Percentiles rank a stretch among this genome's conserved stretches.
Evolutionary conservation across 192 early-diverging fungal species (phyloP).

Genomic region (Spinellus fusiger): DNA sequence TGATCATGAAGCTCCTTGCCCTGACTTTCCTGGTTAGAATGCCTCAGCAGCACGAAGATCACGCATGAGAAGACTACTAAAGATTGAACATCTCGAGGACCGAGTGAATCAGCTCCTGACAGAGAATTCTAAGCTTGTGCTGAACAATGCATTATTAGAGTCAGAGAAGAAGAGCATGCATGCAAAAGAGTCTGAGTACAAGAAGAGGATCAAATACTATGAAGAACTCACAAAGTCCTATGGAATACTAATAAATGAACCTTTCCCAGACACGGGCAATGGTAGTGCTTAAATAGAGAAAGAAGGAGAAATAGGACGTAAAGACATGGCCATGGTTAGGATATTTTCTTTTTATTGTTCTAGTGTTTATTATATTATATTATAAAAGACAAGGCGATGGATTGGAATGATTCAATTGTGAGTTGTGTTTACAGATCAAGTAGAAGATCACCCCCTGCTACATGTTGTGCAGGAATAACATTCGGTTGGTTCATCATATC

Average conservation of each 20-base stretch:
- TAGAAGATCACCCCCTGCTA: conserved; percentile 12
- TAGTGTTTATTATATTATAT: no score
- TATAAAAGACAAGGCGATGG: no score
- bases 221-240: conserved; percentile 17
- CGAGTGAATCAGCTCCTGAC: conserved; percentile 71
- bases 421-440: conserved; percentile 22
- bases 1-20: background rate
- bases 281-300: no score
- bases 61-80: conserved; percentile 74
- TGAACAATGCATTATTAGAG: conserved; percentile 28
- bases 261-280: no score
- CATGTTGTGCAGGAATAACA: conserved; percentile 8
- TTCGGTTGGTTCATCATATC: conserved; percentile 13
- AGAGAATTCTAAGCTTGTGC: conserved; percentile 59
- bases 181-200: conserved; percentile 23
- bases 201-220: conserved; percentile 25
- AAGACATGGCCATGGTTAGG: no score
- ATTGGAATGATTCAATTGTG: no score
- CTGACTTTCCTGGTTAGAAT: conserved; percentile 43
- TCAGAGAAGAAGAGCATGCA: conserved; percentile 21
- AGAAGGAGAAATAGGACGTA: no score
- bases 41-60: conserved; percentile 90
- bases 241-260: background rate
- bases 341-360: no score
- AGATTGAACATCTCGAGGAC: conserved; percentile 75